A percentile compares a stretch with the other conserved stretches of the same genome.
Evolutionary conservation across 495 filamentous ascomycete genomes (phyloP).

Genomic region (Aspergillus coremiiformis): DNA sequence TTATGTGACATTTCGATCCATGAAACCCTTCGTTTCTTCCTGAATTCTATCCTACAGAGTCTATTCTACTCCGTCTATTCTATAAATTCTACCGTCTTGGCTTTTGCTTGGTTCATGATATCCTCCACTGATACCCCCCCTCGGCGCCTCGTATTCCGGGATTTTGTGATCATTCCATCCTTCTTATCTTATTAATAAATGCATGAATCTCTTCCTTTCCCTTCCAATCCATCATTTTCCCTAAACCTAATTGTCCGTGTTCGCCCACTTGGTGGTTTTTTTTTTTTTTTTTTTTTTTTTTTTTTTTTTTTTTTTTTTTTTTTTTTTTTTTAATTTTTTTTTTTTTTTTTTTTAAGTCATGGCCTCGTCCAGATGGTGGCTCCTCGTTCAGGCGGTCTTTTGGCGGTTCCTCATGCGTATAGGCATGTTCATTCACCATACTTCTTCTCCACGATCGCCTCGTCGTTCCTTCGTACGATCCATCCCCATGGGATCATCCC

Average conservation of each 20-base stretch:
- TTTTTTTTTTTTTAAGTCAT: no score
- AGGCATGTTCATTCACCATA: slow-evolving; percentile 69
- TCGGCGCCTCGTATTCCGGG: background rate
- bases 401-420: slow-evolving; percentile 74
- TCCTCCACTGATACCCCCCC: background rate
- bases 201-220: background rate
- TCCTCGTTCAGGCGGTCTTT: slow-evolving; percentile 62
- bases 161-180: background rate
- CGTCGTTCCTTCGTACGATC: slow-evolving; percentile 56
- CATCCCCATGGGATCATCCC: slow-evolving; percentile 52
- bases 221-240: background rate
- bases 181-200: background rate
- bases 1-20: no score
- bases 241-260: no score
- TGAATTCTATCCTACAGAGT: no score
- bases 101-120: background rate
- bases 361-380: slow-evolving; percentile 55
- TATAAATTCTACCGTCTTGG: background rate
- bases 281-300: no score
- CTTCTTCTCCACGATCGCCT: slow-evolving; percentile 60
- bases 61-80: no score
- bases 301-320: no score
- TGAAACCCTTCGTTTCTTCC: no score
- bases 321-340: no score
- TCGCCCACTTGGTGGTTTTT: no score